phyloP scores from a whole-genome alignment of 345 rosid genomes.

The Melaleuca alternifolia region DNA sequence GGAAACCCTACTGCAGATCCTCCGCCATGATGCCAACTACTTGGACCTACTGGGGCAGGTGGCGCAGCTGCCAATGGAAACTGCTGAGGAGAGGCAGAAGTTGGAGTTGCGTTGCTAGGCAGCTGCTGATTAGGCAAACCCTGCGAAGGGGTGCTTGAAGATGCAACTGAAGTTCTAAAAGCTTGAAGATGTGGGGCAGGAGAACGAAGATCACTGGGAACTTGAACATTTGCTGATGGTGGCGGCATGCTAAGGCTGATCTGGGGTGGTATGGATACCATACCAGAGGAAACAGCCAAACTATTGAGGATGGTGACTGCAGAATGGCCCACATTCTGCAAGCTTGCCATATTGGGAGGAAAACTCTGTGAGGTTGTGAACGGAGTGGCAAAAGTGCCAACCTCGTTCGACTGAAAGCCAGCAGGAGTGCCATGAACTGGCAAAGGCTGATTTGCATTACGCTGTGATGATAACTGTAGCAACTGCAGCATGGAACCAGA shows the following conservation, averaged over 20 bases:
- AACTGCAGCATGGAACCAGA: conserved; percentile 24
- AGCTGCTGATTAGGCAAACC: not conserved
- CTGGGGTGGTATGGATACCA: conserved; percentile 18
- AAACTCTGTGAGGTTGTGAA: not conserved
- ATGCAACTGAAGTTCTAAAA: conserved; percentile 17
- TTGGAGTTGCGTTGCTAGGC: not conserved
- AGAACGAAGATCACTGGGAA: conserved; percentile 12
- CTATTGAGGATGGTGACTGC: conserved; percentile 4
- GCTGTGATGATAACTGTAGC: conserved; percentile 18
- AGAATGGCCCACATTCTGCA: conserved; percentile 9
- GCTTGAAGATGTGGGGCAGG: conserved; percentile 48
- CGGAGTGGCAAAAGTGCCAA: not conserved
- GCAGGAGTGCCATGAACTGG: conserved; percentile 7
- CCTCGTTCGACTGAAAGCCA: not conserved
- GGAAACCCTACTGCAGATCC: not conserved
- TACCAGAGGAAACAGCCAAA: conserved; percentile 1
- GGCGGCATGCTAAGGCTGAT: conserved; percentile 13
- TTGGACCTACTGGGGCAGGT: not conserved
- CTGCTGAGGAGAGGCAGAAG: not conserved
- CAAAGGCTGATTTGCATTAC: conserved; percentile 9
- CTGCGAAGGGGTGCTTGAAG: not conserved
- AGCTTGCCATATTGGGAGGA: conserved; percentile 1
- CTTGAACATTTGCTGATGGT: conserved; percentile 16
- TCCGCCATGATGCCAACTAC: not conserved
- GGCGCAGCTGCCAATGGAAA: not conserved